Conservation (phyloP, 495 filamentous ascomycete species). For the Penicillium maclennaniae region DNA sequence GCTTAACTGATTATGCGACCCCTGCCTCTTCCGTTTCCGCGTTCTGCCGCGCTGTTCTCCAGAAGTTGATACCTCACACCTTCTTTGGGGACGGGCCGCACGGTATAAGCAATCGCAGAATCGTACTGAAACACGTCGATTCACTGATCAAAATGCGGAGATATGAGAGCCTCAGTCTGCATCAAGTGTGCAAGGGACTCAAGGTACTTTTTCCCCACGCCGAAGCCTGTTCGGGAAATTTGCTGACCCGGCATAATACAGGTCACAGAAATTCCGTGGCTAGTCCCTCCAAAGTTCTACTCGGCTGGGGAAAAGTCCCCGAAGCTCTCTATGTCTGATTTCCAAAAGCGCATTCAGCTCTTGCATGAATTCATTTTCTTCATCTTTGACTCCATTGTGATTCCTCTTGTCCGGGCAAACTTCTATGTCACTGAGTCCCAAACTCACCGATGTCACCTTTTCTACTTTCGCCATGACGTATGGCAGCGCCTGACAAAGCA, state of each 20-base stretch:
- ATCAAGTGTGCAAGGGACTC: conserved; percentile 70
- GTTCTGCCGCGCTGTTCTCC: conserved; percentile 76
- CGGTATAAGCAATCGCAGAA: conserved; percentile 53
- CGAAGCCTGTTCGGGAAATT: neutral
- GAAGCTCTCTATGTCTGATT: conserved; percentile 61
- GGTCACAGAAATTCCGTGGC: conserved; percentile 69
- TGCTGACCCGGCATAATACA: conserved; percentile 27
- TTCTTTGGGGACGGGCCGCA: conserved; percentile 65
- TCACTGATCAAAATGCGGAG: conserved; percentile 71
- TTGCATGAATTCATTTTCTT: conserved; percentile 87
- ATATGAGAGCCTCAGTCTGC: conserved; percentile 77
- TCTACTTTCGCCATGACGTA: conserved; percentile 92
- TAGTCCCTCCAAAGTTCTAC: conserved; percentile 46
- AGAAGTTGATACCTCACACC: conserved; percentile 66
- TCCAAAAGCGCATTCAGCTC: conserved; percentile 71
- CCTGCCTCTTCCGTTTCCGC: conserved; percentile 71
- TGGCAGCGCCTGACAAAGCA: conserved; percentile 77
- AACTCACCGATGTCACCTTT: conserved; percentile 72
- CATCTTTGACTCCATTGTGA: conserved; percentile 83
- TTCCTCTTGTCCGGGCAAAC: conserved; percentile 79
- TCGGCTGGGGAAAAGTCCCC: conserved; percentile 35
- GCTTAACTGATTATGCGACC: conserved; percentile 68
- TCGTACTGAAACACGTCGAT: conserved; percentile 65
- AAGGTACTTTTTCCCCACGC: conserved; percentile 50
- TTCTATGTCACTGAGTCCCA: conserved; percentile 95